A percentile compares a stretch with the other conserved stretches of the same genome.
Evolutionary conservation across 768 basidiomycete genomes (phyloP).

Genomic region (Tephrocybe sp.): DNA sequence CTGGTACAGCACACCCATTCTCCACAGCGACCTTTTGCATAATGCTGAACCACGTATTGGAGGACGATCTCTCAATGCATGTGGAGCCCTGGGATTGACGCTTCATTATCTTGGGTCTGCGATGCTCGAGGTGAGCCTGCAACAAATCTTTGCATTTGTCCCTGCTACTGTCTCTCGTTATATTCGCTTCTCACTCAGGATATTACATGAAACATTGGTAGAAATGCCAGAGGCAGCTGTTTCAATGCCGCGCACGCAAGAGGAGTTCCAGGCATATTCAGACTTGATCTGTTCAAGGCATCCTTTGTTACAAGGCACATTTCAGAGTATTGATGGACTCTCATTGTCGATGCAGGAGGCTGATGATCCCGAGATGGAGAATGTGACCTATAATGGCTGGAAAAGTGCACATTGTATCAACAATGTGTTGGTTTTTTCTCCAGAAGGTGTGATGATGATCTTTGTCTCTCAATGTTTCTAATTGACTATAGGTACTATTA

Average conservation of each 20-base stretch:
- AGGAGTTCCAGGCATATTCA: conserved; percentile 26
- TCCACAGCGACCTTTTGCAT: conserved; percentile 22
- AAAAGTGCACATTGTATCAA: conserved; percentile 36
- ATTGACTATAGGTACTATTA: conserved; percentile 26
- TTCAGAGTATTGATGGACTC: conserved; percentile 40
- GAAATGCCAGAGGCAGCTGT: conserved; percentile 27
- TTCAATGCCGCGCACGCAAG: conserved; percentile 18
- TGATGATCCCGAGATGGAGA: conserved; percentile 37
- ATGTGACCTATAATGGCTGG: conserved; percentile 44
- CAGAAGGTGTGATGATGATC: conserved; percentile 19
- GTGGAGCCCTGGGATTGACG: conserved; percentile 37
- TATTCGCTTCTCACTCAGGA: conserved; percentile 27
- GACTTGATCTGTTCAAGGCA: conserved; percentile 28
- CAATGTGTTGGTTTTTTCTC: conserved; percentile 28
- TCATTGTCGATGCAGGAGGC: conserved; percentile 29
- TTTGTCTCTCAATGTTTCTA: not conserved
- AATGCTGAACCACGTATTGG: conserved; percentile 22
- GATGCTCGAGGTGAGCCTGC: conserved; percentile 35
- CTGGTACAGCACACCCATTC: conserved; percentile 27
- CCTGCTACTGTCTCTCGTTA: conserved; percentile 35
- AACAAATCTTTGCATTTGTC: conserved; percentile 43
- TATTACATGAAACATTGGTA: conserved; percentile 28
- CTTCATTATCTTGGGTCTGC: conserved; percentile 42
- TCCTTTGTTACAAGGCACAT: conserved; percentile 31
- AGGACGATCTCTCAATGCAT: conserved; percentile 33